Evolutionary conservation across 768 basidiomycete genomes (phyloP).

Genomic region (Pleurotus platypus): DNA sequence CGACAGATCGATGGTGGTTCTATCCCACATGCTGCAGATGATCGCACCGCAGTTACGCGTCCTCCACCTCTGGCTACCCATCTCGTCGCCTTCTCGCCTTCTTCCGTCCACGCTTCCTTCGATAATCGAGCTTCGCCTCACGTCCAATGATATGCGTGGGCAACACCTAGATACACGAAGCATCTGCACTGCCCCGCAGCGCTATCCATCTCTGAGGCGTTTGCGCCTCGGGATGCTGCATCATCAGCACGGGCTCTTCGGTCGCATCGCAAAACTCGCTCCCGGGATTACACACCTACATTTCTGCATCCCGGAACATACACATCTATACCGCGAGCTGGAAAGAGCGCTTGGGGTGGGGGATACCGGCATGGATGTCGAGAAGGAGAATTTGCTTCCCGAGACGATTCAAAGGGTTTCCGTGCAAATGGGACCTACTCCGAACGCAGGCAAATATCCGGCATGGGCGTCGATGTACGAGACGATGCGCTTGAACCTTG

Average conservation of each 20-base stretch:
- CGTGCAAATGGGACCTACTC: slow-evolving; percentile 2
- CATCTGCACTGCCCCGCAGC: not conserved
- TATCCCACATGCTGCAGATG: slow-evolving; percentile 1
- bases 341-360: not conserved
- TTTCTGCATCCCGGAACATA: slow-evolving; percentile 7
- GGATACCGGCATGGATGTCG: too few relatives aligned
- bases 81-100: slow-evolving; percentile 18
- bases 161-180: not conserved
- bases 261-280: slow-evolving; percentile 18
- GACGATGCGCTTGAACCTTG: not conserved
- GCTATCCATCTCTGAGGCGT: slow-evolving; percentile 7
- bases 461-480: slow-evolving; percentile 3
- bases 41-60: slow-evolving; percentile 2
- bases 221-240: slow-evolving; percentile 5
- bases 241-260: slow-evolving; percentile 15
- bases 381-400: not conserved
- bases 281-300: slow-evolving; percentile 17
- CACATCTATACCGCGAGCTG: slow-evolving; percentile 1
- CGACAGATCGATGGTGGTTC: not conserved
- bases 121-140: slow-evolving; percentile 1
- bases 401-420: not conserved
- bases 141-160: slow-evolving; percentile 3
- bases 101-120: slow-evolving; percentile 14
- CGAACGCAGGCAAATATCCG: not conserved
- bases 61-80: slow-evolving; percentile 18